Evolutionary conservation across 2,329 filamentous ascomycete species (phyloP), one percentile per base, ranked within the genome.

Genomic region (Aureobasidium uvarum): DNA sequence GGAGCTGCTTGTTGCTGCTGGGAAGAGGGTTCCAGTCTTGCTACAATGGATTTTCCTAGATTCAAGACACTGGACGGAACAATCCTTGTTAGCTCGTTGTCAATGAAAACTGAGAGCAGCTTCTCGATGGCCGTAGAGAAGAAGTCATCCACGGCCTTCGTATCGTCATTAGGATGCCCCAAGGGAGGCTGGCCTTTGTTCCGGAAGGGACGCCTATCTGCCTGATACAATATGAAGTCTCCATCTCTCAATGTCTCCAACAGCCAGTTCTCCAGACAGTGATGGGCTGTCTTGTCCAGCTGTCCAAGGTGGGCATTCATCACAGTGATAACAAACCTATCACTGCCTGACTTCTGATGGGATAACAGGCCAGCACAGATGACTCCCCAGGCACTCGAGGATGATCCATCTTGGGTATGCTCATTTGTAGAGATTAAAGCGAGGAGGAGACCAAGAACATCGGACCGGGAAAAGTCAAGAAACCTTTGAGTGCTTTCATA

Each of bases 171-270:
- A 11, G 70, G 64, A 68, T 87, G 87, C 80, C 90, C 90, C 68
- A 87, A 83, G 64, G 89, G 87, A 46, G 90, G 81, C 77, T 92
- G 87, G 6, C 89, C 84, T 69, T 89, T 83, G 67, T 88, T 87
- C 41, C 87, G 85, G 68, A 89, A 73, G 8, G 77, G 84, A 71
- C 91, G 89, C 73, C 92, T 89, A 76, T 93, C 90, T 72, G 91
- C 88, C 73, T 90, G 88, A 73, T 96, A 92, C 71, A 97, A 82
- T 66, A 98, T 82, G 74, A 97, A 97, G 45, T 92, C 89, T 70
- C 95, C 95, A 71, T 96, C 90, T 77, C 96, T 91, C 38, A 99
- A 85, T 67, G 96, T 91, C 74, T 95, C 91, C 90, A 96, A 95
- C 14, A 99, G 85, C 76, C 94, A 98, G 78, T 92, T 90, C 78